Conservation (phyloP, 2,329 filamentous ascomycete species). For the Hymenoscyphus scutula region DNA sequence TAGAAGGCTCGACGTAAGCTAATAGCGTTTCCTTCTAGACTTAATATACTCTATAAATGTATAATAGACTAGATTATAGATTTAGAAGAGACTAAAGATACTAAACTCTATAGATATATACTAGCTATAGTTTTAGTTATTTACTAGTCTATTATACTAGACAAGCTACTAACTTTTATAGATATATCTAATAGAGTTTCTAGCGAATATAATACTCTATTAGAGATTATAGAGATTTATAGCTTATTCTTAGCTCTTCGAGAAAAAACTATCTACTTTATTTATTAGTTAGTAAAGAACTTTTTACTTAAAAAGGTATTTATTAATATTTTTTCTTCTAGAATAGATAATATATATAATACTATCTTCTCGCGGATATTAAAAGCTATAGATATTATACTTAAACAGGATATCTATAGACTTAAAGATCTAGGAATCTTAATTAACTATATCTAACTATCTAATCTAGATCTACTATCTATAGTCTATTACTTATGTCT, state of each 20-base stretch:
- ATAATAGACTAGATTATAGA: not conserved
- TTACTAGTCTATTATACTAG: not conserved
- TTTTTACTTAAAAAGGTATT: not conserved
- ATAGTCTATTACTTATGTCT: too few relatives aligned
- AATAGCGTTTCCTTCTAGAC: not conserved
- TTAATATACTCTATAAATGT: conserved; percentile 1
- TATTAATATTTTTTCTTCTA: not conserved
- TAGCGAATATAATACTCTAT: not conserved
- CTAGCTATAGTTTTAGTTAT: not conserved
- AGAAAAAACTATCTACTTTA: not conserved
- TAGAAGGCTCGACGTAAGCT: not conserved
- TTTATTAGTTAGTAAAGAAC: too few relatives aligned
- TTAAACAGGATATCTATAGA: conserved; percentile 3
- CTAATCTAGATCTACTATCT: conserved; percentile 3
- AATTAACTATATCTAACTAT: conserved; percentile 3
- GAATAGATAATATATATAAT: conserved; percentile 1
- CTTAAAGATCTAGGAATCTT: not conserved
- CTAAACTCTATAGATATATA: not conserved
- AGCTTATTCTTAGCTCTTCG: too few relatives aligned
- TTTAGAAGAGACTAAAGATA: not conserved
- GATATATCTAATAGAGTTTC: too few relatives aligned
- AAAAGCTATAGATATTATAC: not conserved
- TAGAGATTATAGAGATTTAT: too few relatives aligned
- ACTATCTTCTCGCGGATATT: not conserved
- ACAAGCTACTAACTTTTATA: too few relatives aligned